Evolutionary conservation across 352 stramenopile genomes (phyloP).

Genomic region (Globisporangium spiculum): DNA sequence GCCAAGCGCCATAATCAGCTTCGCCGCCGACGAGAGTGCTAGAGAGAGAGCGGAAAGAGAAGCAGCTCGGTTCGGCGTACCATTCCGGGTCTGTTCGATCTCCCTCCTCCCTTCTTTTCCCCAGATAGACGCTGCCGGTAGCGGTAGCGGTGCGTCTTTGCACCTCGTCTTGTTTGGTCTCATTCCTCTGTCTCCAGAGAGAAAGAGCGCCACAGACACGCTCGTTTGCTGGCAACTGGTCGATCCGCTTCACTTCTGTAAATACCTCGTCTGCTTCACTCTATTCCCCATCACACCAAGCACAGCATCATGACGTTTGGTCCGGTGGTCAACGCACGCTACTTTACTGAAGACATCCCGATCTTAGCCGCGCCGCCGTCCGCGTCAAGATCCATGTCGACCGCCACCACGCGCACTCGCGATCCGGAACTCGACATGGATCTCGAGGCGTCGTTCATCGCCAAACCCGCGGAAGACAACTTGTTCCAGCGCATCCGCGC

Average conservation of each 20-base stretch:
- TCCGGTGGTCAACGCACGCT: slow-evolving; percentile 10
- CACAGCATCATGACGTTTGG: slow-evolving; percentile 5
- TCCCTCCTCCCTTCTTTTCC: neutral
- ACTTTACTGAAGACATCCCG: slow-evolving; percentile 15
- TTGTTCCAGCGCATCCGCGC: slow-evolving; percentile 15
- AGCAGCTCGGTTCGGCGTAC: slow-evolving; percentile 2
- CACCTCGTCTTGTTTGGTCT: neutral
- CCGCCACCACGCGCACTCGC: slow-evolving; percentile 11
- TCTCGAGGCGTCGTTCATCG: slow-evolving; percentile 19
- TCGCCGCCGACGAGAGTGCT: neutral
- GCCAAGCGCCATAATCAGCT: slow-evolving; percentile 1
- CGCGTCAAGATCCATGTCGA: slow-evolving; percentile 6
- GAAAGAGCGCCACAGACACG: slow-evolving; percentile 1
- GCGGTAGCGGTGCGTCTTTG: neutral
- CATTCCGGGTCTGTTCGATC: neutral
- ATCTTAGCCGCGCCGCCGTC: slow-evolving; percentile 9
- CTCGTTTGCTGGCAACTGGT: neutral
- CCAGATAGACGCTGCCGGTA: neutral
- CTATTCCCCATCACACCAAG: neutral
- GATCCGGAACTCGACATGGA: slow-evolving; percentile 16
- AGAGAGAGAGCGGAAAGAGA: slow-evolving; percentile 9
- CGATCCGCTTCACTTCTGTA: slow-evolving; percentile 9
- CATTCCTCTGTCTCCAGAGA: neutral
- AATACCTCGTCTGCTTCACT: slow-evolving; percentile 7
- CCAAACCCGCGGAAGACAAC: slow-evolving; percentile 14